These are phyloP conservation scores for Saitozyma sp. DNA, from an alignment of 768 basidiomycete genomes.

Conservation along the genomic window DNA sequence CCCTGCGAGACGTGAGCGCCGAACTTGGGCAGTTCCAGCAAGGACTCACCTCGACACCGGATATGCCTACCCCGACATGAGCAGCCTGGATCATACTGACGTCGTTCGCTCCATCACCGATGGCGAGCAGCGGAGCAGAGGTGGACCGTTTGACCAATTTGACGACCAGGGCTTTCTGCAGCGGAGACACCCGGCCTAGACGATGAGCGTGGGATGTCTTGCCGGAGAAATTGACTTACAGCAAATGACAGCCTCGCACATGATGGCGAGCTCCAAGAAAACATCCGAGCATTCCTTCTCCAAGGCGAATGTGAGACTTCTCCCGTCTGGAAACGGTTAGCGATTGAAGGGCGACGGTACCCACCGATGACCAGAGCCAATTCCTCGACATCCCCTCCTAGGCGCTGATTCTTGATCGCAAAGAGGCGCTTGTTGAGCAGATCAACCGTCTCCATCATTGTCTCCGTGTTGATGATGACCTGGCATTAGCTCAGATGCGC, in stretches of 20 bases:
- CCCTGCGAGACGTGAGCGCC: constrained; percentile 60
- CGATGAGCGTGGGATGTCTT: constrained; percentile 12
- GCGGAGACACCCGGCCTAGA: constrained; percentile 88
- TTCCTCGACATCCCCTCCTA: constrained; percentile 88
- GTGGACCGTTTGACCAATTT: constrained; percentile 98
- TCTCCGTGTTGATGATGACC: constrained; percentile 87
- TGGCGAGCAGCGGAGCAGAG: constrained; percentile 88
- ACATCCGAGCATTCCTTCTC: constrained; percentile 87
- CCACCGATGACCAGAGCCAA: constrained; percentile 89
- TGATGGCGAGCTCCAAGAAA: constrained; percentile 90
- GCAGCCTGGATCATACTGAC: constrained; percentile 99
- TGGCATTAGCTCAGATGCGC: no score
- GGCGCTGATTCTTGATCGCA: constrained; percentile 91
- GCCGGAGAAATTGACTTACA: constrained; percentile 60
- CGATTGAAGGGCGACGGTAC: constrained; percentile 31
- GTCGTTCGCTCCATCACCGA: constrained; percentile 97
- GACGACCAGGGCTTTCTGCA: constrained; percentile 96
- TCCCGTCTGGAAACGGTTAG: constrained; percentile 69
- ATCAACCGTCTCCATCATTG: constrained; percentile 73
- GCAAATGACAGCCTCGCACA: constrained; percentile 98
- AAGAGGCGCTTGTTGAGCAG: constrained; percentile 83
- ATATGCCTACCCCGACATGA: constrained; percentile 95
- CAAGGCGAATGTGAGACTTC: constrained; percentile 86
- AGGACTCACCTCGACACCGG: constrained; percentile 79
- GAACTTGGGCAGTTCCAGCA: not conserved